phyloP scores from a whole-genome alignment of 192 early-diverging fungal species.

The Chytriomyces hyalinus region DNA sequence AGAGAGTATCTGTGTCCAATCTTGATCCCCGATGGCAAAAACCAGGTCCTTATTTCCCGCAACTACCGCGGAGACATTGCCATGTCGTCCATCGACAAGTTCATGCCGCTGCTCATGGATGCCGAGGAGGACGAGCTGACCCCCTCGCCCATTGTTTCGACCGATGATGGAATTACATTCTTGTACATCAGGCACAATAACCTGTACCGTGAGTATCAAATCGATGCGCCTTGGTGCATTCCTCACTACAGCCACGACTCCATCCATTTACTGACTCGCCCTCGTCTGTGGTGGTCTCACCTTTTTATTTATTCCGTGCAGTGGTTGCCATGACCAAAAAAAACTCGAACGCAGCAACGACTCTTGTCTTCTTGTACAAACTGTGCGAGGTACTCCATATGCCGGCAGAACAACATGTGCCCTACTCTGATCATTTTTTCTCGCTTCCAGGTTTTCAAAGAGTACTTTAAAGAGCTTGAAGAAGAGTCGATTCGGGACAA shows the following conservation, averaged over 20 bases:
- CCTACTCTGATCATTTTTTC: background rate
- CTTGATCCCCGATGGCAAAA: background rate
- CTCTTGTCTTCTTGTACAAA: constrained; percentile 94
- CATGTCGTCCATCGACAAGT: constrained; percentile 93
- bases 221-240: background rate
- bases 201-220: constrained; percentile 76
- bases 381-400: constrained; percentile 68
- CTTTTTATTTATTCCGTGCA: constrained; percentile 38
- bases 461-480: constrained; percentile 90
- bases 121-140: constrained; percentile 91
- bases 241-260: too few species aligned
- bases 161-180: constrained; percentile 94
- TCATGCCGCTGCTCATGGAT: constrained; percentile 94
- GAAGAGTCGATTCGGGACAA: constrained; percentile 70
- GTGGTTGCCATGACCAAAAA: constrained; percentile 95
- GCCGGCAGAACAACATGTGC: background rate
- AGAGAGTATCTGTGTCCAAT: background rate
- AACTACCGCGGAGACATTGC: constrained; percentile 99
- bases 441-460: constrained; percentile 78
- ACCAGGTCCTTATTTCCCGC: constrained; percentile 87
- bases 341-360: constrained; percentile 96
- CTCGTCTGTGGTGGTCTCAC: background rate
- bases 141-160: constrained; percentile 83
- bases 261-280: too few species aligned
- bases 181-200: constrained; percentile 96